Evolutionary conservation across 2,329 filamentous ascomycete genomes (phyloP).

Genomic region (Talaromyces sp.): DNA sequence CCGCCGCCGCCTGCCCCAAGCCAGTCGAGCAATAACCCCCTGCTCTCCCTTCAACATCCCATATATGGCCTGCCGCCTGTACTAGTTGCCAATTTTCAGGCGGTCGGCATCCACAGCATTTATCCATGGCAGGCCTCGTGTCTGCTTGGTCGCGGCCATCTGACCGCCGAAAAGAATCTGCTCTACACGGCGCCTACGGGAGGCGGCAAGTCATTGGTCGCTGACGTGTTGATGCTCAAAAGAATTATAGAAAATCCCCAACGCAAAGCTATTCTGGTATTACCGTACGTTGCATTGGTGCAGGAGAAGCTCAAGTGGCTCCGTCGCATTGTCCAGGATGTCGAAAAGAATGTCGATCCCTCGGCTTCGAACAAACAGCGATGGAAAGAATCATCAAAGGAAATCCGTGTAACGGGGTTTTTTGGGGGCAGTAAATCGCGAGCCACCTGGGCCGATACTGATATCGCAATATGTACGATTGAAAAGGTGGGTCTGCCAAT

Average conservation of each 20-base stretch:
- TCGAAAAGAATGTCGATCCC: slow-evolving; percentile 42
- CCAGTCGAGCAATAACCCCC: slow-evolving; percentile 29
- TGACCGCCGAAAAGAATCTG: slow-evolving; percentile 64
- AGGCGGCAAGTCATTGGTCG: slow-evolving; percentile 73
- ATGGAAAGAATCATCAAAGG: slow-evolving; percentile 50
- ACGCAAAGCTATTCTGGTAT: slow-evolving; percentile 67
- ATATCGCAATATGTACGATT: slow-evolving; percentile 74
- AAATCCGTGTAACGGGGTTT: slow-evolving; percentile 66
- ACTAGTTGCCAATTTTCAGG: slow-evolving; percentile 62
- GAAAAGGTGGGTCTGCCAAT: slow-evolving; percentile 57
- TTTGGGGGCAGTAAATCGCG: slow-evolving; percentile 69
- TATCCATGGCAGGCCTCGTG: slow-evolving; percentile 79
- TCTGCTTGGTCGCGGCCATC: slow-evolving; percentile 62
- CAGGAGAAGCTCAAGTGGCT: slow-evolving; percentile 77
- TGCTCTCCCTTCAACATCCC: slow-evolving; percentile 60
- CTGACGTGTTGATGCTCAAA: slow-evolving; percentile 69
- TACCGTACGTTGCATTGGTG: slow-evolving; percentile 75
- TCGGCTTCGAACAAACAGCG: slow-evolving; percentile 30
- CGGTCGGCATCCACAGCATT: slow-evolving; percentile 67
- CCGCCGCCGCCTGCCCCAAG: neutral
- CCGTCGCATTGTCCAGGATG: slow-evolving; percentile 61
- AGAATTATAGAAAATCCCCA: slow-evolving; percentile 61
- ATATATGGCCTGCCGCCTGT: slow-evolving; percentile 60
- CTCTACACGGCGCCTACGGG: slow-evolving; percentile 79
- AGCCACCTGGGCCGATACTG: slow-evolving; percentile 68